These are phyloP conservation scores for Lichtheimia corymbifera DNA, from an alignment of 371 early-diverging fungal species.

Conservation along the genomic window DNA sequence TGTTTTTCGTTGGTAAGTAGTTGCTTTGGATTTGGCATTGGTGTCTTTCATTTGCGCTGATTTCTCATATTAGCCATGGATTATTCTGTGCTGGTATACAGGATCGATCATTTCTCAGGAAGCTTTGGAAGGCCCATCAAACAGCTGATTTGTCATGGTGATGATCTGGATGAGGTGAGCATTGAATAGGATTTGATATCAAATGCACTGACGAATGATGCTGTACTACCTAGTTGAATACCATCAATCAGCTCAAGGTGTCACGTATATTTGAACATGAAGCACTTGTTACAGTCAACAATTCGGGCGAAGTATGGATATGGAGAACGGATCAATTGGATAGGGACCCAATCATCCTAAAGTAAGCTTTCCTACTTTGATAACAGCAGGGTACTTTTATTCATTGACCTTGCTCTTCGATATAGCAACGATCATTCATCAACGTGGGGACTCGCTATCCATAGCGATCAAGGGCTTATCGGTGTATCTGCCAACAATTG, in stretches of 20 bases:
- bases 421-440: constrained; percentile 33
- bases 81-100: neutral
- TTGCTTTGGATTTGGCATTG: neutral
- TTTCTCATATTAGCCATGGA: neutral
- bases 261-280: constrained; percentile 43
- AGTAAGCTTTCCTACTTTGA: constrained; percentile 12
- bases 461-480: constrained; percentile 49
- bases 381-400: neutral
- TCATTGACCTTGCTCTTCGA: neutral
- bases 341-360: constrained; percentile 40
- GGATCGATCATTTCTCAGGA: neutral
- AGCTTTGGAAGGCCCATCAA: neutral
- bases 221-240: neutral
- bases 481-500: constrained; percentile 66
- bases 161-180: neutral
- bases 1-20: constrained; percentile 40
- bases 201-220: neutral
- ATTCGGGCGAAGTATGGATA: constrained; percentile 49
- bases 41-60: neutral
- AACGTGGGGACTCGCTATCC: constrained; percentile 69
- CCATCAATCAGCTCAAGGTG: constrained; percentile 64
- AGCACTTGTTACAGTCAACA: constrained; percentile 55
- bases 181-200: neutral
- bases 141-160: neutral
- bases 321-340: constrained; percentile 54